Evolutionary conservation across 768 basidiomycete genomes (phyloP).

Genomic region (Neoboletus magnificus): DNA sequence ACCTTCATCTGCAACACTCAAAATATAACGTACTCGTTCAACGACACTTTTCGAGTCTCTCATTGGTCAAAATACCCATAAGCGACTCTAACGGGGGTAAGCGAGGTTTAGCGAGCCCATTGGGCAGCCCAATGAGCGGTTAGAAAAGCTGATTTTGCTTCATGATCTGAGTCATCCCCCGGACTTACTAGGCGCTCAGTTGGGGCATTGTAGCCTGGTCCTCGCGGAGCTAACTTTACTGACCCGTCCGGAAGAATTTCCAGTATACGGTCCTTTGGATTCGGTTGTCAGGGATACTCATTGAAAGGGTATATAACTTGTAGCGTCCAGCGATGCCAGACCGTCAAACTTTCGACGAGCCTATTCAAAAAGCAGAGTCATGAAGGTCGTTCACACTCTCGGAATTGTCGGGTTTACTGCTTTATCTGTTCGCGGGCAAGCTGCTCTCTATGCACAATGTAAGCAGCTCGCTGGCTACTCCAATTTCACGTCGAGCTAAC

Average conservation of each 20-base stretch:
- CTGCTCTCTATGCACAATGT: constrained; percentile 13
- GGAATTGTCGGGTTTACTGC: neutral
- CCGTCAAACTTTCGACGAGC: neutral
- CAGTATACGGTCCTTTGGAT: neutral
- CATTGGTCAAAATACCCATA: too few relatives aligned
- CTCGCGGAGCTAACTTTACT: neutral
- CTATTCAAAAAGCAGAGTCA: neutral
- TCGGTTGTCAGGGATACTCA: neutral
- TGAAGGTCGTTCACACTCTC: constrained; percentile 4
- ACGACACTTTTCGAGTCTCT: too few relatives aligned
- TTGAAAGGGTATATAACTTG: neutral
- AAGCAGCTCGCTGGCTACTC: neutral
- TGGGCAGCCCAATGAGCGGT: too few relatives aligned
- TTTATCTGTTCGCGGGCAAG: constrained; percentile 6
- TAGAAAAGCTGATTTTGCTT: too few relatives aligned
- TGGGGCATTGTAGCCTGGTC: neutral
- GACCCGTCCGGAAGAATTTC: neutral
- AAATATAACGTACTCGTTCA: too few relatives aligned
- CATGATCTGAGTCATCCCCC: too few relatives aligned
- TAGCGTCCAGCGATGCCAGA: neutral
- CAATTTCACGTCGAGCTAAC: neutral
- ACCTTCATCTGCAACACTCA: too few relatives aligned
- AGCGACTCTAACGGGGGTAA: too few relatives aligned
- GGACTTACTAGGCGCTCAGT: neutral
- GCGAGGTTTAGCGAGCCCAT: too few relatives aligned